Evolutionary conservation across 148 eudicot species (phyloP).

Genomic region (Cornus florida): DNA sequence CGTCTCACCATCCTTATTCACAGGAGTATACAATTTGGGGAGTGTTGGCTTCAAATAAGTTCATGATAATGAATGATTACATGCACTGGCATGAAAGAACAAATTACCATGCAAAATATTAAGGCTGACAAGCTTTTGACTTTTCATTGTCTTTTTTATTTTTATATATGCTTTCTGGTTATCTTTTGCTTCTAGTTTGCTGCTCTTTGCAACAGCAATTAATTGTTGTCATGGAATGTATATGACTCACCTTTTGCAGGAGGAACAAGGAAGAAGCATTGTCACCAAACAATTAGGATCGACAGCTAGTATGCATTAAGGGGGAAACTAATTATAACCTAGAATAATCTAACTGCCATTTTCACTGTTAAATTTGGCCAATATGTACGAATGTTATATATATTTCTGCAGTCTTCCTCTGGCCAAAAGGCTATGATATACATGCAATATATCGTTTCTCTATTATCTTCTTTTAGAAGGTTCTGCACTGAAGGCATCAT

Average conservation of each 20-base stretch:
- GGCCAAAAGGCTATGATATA: too few relatives aligned
- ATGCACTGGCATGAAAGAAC: neutral
- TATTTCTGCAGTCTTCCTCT: too few relatives aligned
- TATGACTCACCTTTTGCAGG: neutral
- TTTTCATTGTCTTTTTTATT: neutral
- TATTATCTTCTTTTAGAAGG: too few relatives aligned
- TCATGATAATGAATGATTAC: neutral
- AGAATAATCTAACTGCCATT: too few relatives aligned
- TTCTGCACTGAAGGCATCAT: too few relatives aligned
- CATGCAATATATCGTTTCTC: too few relatives aligned
- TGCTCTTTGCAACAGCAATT: neutral
- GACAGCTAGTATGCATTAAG: neutral
- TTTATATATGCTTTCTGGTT: neutral
- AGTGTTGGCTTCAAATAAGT: neutral
- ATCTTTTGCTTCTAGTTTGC: neutral
- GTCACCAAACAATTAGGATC: neutral
- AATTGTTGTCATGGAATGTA: neutral
- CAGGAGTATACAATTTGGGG: neutral
- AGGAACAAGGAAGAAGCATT: neutral
- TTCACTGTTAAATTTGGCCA: too few relatives aligned
- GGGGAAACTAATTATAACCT: too few relatives aligned
- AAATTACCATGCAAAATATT: neutral
- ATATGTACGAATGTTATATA: too few relatives aligned
- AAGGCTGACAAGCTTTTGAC: neutral
- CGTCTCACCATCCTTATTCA: slow-evolving; percentile 1